Base-by-base conservation (phyloP, 2,329 filamentous ascomycete genomes). In the Knufia fluminis region DNA sequence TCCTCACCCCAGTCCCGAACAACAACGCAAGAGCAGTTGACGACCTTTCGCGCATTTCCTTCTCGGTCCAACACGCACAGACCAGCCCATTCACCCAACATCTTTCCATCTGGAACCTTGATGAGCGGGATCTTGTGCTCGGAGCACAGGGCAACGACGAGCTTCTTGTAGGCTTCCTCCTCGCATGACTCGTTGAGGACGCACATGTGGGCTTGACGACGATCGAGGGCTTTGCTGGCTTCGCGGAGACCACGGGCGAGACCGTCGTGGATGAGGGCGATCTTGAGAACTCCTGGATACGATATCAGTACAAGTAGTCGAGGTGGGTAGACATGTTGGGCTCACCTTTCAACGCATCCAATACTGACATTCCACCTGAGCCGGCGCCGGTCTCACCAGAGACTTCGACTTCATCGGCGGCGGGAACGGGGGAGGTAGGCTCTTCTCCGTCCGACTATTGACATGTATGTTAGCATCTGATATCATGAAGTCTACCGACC, bases 141-240 rank as follows among this genome's bases (percentile, higher is more conserved):
- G 59, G 85, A 87, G 86, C 92, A 98, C 55, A 98, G 86, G 57
- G 92, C 92, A 64, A 97, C 86, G 66, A 98, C 91, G 61, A 98
- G 83, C 86, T 98, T 98, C 89, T 98, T 98, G 83, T 98, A 98
- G 62, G 92, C 91, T 77, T 98, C 92, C 83, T 98, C 92, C 80
- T 98, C 92, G 80, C 92, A 98, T 62, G 86, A 85, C 83, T 98
- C 92, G 83, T 98, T 98, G 66, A 98, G 84, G 63, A 98, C 92
- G 74, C 92, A 98, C 90, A 98, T 97, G 80, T 98, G 92, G 54
- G 92, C 92, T 79, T 98, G 87, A 69, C 92, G 89, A 69, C 92
- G 85, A 77, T 98, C 92, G 68, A 98, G 88, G 59, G 92, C 91
- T 82, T 98, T 98, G 78, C 85, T 89, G 60, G 92, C 92, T 78